Evolutionary conservation across 805 yeast genomes (phyloP), one percentile per base, ranked within the genome.

Genomic region (Ogataea pignaliae): DNA sequence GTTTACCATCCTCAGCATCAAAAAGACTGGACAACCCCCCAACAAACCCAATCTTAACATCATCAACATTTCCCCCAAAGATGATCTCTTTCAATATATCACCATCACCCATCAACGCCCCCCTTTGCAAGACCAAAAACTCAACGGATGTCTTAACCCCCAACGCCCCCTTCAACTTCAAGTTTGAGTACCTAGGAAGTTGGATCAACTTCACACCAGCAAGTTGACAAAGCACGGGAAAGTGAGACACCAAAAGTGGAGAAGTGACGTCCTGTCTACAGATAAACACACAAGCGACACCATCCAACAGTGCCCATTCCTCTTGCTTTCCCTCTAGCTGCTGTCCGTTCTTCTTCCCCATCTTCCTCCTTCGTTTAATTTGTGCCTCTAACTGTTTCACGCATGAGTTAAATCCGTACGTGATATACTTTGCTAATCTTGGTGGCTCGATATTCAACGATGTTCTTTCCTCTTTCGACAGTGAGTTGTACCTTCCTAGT

Each of bases 201-300:
- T 79, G 84, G 2, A 84, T 70, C 36, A 84, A 62, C 47, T 78
- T 81, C 3, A 79, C 79, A 0, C 73, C 67, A 0, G 85, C 72
- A 21, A 78, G 66, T 42, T 63, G 72, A 21, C 78, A 60, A 32
- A 85, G 59, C 2, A 75, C 63, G 0, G 91, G 91, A 35, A 84
- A 69, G 39, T 77, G 83, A 47, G 75, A 72, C 5, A 76, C 64
- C 34, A 84, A 53, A 1, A 84, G 62, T 1, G 86, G 79, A 12
- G 54, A 54, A 1, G 60, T 40, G 37, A 61, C 38, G 34, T 63
- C 66, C 15, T 40, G 40, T 50, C 75, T 80, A 50, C 86, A 78
- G 14, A 81, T 85, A 61, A 83, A 79, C 4, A 84, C 70, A 47
- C 69, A 71, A 39, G 59, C 61, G 12, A 70, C 47, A 43, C 35